These are phyloP conservation scores for Tripterygium wilfordii DNA, from an alignment of 177 flowering plant genomes.

Conservation along the genomic window DNA sequence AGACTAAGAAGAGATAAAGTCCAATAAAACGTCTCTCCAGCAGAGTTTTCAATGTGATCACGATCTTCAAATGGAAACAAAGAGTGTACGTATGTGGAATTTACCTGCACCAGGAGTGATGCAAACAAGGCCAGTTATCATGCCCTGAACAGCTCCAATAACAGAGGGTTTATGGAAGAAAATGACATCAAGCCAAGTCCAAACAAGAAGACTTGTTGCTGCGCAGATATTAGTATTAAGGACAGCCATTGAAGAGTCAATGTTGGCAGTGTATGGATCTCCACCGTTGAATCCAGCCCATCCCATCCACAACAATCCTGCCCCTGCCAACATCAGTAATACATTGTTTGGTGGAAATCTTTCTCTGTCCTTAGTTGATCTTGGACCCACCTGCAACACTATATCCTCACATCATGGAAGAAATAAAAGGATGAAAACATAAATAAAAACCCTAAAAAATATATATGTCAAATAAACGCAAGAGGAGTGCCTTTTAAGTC, in stretches of 20 bases:
- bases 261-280: constrained; percentile 17
- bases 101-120: constrained; percentile 23
- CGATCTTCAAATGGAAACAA: no score
- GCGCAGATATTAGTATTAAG: constrained; percentile 19
- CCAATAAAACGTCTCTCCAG: no score
- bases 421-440: background rate
- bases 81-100: no score
- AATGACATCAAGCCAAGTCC: constrained; percentile 20
- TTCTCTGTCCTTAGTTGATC: constrained; percentile 14
- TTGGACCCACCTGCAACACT: constrained; percentile 14
- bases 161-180: constrained; percentile 22
- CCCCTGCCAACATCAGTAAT: constrained; percentile 13
- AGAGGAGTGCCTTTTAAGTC: no score
- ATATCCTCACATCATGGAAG: background rate
- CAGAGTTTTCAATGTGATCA: no score
- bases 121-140: constrained; percentile 23
- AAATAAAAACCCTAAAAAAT: no score
- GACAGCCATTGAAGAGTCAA: constrained; percentile 20
- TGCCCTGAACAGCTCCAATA: constrained; percentile 20
- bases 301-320: constrained; percentile 23
- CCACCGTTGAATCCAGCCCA: constrained; percentile 23
- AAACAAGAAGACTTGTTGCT: constrained; percentile 18
- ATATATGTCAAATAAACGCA: no score
- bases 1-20: no score
- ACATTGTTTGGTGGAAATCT: constrained; percentile 19